Percentiles rank a stretch among this genome's conserved stretches.
Conservation (phyloP, 768 basidiomycete species). For the Mycena rebaudengoi region DNA sequence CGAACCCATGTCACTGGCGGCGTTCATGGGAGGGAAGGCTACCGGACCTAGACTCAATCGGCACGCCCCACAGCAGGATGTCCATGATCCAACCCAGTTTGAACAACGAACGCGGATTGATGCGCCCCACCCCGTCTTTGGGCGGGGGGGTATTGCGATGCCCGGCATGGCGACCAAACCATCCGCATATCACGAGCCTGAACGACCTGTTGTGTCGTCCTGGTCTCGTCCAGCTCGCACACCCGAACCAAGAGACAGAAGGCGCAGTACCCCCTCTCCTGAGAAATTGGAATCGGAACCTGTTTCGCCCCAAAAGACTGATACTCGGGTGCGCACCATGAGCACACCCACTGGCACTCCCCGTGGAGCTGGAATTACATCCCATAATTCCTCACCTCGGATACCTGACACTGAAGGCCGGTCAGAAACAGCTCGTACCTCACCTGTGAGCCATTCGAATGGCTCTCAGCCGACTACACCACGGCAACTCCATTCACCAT, state of each 20-base stretch:
- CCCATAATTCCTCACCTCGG: no score
- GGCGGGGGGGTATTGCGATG: slow-evolving; percentile 78
- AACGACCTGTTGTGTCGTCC: not conserved
- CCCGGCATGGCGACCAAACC: slow-evolving; percentile 63
- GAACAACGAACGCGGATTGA: slow-evolving; percentile 63
- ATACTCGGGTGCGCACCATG: slow-evolving; percentile 57
- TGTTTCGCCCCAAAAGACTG: slow-evolving; percentile 48
- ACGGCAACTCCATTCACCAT: not conserved
- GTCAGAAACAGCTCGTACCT: not conserved
- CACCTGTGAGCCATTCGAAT: slow-evolving; percentile 1
- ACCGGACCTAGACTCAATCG: slow-evolving; percentile 77
- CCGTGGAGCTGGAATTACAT: no score
- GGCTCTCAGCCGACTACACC: not conserved
- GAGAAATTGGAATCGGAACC: slow-evolving; percentile 50
- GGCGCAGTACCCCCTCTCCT: slow-evolving; percentile 46
- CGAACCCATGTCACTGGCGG: slow-evolving; percentile 75
- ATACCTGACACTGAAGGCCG: not conserved
- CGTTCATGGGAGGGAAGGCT: slow-evolving; percentile 83
- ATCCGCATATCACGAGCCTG: slow-evolving; percentile 4
- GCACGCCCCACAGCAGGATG: slow-evolving; percentile 77
- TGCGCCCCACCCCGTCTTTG: slow-evolving; percentile 79
- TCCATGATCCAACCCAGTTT: slow-evolving; percentile 70
- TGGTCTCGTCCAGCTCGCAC: slow-evolving; percentile 21
- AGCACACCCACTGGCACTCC: slow-evolving; percentile 50
- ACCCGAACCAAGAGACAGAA: slow-evolving; percentile 29